Base-by-base conservation (phyloP, 805 yeast species). In the Candida multigemmis region DNA sequence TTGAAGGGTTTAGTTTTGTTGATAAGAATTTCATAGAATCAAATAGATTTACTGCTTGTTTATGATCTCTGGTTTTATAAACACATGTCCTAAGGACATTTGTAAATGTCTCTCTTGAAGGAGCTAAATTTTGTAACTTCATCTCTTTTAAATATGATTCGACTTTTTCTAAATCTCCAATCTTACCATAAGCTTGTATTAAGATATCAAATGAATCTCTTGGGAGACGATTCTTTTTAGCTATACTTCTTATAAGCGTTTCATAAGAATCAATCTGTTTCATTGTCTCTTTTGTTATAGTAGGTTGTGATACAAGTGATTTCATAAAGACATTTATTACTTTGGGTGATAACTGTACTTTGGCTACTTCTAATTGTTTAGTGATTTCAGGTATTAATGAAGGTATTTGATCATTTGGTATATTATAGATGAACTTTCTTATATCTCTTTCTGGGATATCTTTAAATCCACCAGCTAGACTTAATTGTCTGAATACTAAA, bases 11-110 rank as follows among this genome's bases (percentile, higher is more conserved):
- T 10, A 86, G 73, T 15, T 60, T 56, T 4, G 60, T 43, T 1
- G 91, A 74, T 38, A 79, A 49, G 47, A 83, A 89, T 46, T 85
- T 89, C 86, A 91, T 75, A 35, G 84, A 73, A 37, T 79, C 85
- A 52, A 91, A 91, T 2, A 82, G 59, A 23, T 74, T 74, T 30
- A 70, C 68, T 0, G 94, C 94, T 35, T 78, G 74, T 11, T 59
- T 48, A 34, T 63, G 71, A 29, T 70, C 68, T 31, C 45, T 56
- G 27, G 63, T 43, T 28, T 71, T 62, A 33, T 58, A 61, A 5
- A 75, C 72, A 41, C 79, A 72, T 14, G 82, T 62, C 34, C 77
- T 75, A 22, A 83, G 43, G 5, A 79, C 61, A 21, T 72, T 70
- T 3, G 78, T 65, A 37, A 74, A 75, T 1, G 76, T 54, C 4